phyloP scores from a whole-genome alignment of 1,284 basidiomycete species.

The Ceratobasidium sp. region DNA sequence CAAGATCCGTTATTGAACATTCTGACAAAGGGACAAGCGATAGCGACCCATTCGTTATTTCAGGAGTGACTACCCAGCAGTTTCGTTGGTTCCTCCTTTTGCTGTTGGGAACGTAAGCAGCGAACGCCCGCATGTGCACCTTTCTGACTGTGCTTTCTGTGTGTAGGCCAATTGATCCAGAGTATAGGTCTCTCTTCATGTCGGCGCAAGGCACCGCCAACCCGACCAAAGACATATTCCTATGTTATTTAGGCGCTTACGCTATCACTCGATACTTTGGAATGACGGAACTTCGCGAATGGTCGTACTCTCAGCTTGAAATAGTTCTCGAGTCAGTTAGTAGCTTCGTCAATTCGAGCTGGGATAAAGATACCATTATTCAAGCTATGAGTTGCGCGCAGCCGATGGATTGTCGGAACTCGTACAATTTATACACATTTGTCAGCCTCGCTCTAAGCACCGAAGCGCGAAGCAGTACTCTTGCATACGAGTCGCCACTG shows the following conservation, averaged over 20 bases:
- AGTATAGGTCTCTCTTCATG: not conserved
- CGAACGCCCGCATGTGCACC: too few relatives aligned
- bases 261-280: not conserved
- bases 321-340: constrained; percentile 12
- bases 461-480: not conserved
- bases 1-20: not conserved
- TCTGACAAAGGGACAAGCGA: constrained; percentile 4
- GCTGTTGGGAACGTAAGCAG: constrained; percentile 14
- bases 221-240: not conserved
- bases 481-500: not conserved
- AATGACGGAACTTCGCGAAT: not conserved
- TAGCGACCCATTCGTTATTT: not conserved
- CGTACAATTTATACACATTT: not conserved
- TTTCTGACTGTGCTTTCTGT: not conserved
- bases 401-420: not conserved
- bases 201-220: not conserved
- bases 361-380: not conserved
- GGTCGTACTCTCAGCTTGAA: constrained; percentile 1
- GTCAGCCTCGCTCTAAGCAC: not conserved
- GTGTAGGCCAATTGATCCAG: not conserved
- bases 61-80: not conserved
- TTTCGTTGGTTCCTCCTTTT: constrained; percentile 11
- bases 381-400: not conserved
- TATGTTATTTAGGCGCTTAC: constrained; percentile 8
- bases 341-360: not conserved